These are phyloP conservation scores for Acer negundo DNA, from an alignment of 345 rosid genomes.

Conservation along the genomic window DNA sequence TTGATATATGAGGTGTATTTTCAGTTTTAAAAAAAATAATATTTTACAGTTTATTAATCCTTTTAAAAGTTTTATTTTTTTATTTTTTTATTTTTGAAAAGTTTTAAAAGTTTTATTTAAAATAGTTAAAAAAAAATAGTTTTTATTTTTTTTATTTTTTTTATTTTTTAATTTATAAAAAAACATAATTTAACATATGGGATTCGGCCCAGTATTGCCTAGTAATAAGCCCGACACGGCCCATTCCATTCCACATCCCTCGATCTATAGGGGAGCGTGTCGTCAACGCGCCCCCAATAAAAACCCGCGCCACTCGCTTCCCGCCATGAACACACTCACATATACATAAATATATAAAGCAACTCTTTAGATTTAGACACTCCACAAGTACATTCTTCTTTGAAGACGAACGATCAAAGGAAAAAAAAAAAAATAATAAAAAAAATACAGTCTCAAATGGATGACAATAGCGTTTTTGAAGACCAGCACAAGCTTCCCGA, in stretches of 20 bases:
- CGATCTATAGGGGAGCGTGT: background rate
- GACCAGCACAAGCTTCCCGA: constrained; percentile 87
- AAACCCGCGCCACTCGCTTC: constrained; percentile 43
- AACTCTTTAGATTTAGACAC: background rate
- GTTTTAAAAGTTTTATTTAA: too few relatives aligned
- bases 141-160: too few relatives aligned
- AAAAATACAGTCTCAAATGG: constrained; percentile 42
- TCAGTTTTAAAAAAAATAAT: too few relatives aligned
- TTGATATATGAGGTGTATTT: too few relatives aligned
- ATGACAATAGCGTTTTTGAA: constrained; percentile 33
- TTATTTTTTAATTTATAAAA: too few relatives aligned
- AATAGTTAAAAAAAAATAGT: too few relatives aligned
- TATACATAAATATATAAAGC: background rate
- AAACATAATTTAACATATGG: too few relatives aligned
- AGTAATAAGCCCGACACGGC: too few relatives aligned
- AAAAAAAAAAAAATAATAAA: background rate
- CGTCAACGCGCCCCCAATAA: constrained; percentile 23
- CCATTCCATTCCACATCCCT: background rate
- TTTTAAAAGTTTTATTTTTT: too few relatives aligned
- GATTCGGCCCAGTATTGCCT: too few relatives aligned
- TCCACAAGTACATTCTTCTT: background rate
- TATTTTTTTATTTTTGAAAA: too few relatives aligned
- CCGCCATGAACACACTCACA: constrained; percentile 49
- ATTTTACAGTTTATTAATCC: too few relatives aligned
- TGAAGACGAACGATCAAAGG: background rate